Evolutionary conservation across 2,329 filamentous ascomycete species (phyloP).

Genomic region (Fusarium lateritium): DNA sequence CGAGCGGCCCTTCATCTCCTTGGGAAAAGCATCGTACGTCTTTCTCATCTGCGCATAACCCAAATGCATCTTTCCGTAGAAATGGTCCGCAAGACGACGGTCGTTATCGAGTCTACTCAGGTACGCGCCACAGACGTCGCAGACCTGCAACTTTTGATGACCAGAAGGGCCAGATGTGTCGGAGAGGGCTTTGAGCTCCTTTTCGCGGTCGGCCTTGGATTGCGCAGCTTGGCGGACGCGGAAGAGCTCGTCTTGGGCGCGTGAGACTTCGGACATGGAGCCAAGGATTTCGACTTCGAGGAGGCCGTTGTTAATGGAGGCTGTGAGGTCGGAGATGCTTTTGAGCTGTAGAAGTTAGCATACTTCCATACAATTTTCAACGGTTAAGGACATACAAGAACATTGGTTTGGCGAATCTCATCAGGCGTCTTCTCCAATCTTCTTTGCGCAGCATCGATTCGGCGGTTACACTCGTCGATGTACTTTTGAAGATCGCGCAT

Average conservation of each 20-base stretch:
- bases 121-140: slow-evolving; percentile 98
- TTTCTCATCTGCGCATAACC: slow-evolving; percentile 99
- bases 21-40: slow-evolving; percentile 87
- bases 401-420: slow-evolving; percentile 95
- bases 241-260: slow-evolving; percentile 90
- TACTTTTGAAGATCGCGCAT: slow-evolving; percentile 96
- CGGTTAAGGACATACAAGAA: slow-evolving; percentile 66
- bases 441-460: slow-evolving; percentile 91
- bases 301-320: slow-evolving; percentile 84
- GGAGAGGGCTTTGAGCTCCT: slow-evolving; percentile 89
- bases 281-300: slow-evolving; percentile 89
- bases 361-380: accelerated
- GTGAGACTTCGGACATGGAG: slow-evolving; percentile 83
- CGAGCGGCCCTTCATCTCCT: slow-evolving; percentile 83
- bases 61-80: slow-evolving; percentile 99
- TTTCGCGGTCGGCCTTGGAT: slow-evolving; percentile 86
- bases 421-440: slow-evolving; percentile 97
- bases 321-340: slow-evolving; percentile 84
- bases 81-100: slow-evolving; percentile 92
- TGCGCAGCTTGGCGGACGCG: slow-evolving; percentile 85
- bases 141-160: slow-evolving; percentile 98
- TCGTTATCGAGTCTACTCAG: slow-evolving; percentile 94
- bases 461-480: slow-evolving; percentile 95
- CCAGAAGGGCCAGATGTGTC: slow-evolving; percentile 94
- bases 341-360: slow-evolving; percentile 69